Conservation (phyloP, 1,139 yeast genomes). For the Entelexis sorbosivorans region DNA sequence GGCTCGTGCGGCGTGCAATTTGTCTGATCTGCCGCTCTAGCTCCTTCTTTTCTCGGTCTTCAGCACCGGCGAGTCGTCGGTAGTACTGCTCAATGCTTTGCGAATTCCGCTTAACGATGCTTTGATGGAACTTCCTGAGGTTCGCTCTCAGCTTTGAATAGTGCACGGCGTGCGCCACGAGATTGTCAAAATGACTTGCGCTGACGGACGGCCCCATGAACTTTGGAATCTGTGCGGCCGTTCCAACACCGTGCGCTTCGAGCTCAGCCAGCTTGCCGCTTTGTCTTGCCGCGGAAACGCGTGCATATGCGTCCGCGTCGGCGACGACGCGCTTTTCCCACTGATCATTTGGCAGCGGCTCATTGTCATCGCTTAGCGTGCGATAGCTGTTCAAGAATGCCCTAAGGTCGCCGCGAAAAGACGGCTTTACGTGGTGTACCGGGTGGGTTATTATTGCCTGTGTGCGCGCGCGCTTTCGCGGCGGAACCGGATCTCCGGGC, state of each 20-base stretch:
- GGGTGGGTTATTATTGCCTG: conserved; percentile 61
- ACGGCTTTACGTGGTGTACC: conserved; percentile 44
- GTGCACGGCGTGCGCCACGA: conserved; percentile 63
- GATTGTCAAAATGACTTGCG: conserved; percentile 43
- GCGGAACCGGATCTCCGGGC: conserved; percentile 14
- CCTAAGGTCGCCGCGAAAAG: conserved; percentile 33
- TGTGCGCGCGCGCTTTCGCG: conserved; percentile 31
- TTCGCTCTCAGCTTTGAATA: conserved; percentile 65
- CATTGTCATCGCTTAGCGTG: conserved; percentile 48
- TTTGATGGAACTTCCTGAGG: conserved; percentile 51
- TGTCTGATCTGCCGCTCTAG: conserved; percentile 42
- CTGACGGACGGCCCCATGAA: conserved; percentile 34
- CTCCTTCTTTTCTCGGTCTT: conserved; percentile 66
- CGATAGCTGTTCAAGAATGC: conserved; percentile 39
- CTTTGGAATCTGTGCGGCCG: conserved; percentile 39
- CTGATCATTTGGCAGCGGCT: conserved; percentile 38
- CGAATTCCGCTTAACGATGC: conserved; percentile 63
- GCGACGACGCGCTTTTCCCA: conserved; percentile 40
- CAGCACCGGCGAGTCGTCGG: conserved; percentile 76
- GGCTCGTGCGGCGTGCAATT: conserved; percentile 67
- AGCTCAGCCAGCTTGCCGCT: conserved; percentile 36
- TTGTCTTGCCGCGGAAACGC: conserved; percentile 46
- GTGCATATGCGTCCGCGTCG: conserved; percentile 36
- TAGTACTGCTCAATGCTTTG: conserved; percentile 80
- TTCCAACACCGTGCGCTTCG: conserved; percentile 37